These are phyloP conservation scores for Luvunga scandens DNA, from an alignment of 345 rosid genomes.

Conservation along the genomic window DNA sequence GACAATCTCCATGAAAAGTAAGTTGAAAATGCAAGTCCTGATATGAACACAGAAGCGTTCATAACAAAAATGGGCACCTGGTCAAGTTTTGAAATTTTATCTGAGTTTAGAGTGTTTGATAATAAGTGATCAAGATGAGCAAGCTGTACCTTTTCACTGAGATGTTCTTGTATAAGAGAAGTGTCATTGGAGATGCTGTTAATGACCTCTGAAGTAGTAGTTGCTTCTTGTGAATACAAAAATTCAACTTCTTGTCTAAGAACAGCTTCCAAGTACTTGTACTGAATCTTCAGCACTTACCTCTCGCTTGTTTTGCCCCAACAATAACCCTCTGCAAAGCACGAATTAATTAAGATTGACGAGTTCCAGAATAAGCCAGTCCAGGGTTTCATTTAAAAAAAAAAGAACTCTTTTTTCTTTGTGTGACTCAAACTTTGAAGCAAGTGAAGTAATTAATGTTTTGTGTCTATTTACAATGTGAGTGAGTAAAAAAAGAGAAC, in stretches of 20 bases:
- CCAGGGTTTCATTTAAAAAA: constrained; percentile 39
- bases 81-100: background rate
- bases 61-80: constrained; percentile 83
- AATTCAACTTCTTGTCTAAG: too few relatives aligned
- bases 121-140: too few relatives aligned
- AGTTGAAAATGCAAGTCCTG: constrained; percentile 69
- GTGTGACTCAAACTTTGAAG: too few relatives aligned
- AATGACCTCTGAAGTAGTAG: too few relatives aligned
- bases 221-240: too few relatives aligned
- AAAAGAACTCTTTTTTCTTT: background rate
- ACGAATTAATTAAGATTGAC: background rate
- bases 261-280: constrained; percentile 82
- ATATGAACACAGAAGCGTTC: constrained; percentile 70
- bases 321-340: constrained; percentile 74
- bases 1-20: constrained; percentile 86
- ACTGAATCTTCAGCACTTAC: constrained; percentile 76
- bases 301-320: constrained; percentile 96
- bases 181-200: too few relatives aligned
- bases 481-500: background rate
- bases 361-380: background rate
- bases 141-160: constrained; percentile 68
- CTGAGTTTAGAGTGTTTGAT: background rate
- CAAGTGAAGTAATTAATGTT: too few relatives aligned
- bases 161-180: too few relatives aligned
- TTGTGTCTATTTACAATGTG: background rate